phyloP scores from a whole-genome alignment of 192 early-diverging fungal species.

The Piromyces finnis region DNA sequence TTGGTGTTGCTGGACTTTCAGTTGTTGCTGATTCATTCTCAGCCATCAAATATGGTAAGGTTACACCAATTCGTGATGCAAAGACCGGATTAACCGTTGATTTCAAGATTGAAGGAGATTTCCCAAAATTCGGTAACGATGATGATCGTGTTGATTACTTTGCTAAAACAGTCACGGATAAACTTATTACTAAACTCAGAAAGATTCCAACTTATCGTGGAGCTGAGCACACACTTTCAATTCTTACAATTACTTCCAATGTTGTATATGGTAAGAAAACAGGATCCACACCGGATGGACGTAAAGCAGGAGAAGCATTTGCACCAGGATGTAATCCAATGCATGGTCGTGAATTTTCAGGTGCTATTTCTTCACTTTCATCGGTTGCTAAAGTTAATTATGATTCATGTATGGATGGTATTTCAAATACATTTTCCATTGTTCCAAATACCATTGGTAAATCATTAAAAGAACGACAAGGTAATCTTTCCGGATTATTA shows the following conservation, averaged over 20 bases:
- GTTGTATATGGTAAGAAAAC: constrained; percentile 7
- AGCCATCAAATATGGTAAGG: constrained; percentile 6
- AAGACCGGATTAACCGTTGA: constrained; percentile 8
- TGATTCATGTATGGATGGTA: constrained; percentile 4
- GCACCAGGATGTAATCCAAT: constrained; percentile 6
- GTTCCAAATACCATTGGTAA: constrained; percentile 4
- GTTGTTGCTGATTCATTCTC: constrained; percentile 7
- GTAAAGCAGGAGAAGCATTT: constrained; percentile 3
- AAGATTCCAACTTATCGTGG: constrained; percentile 6
- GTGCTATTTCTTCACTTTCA: constrained; percentile 1
- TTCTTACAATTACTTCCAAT: not conserved
- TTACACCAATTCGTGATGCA: constrained; percentile 7
- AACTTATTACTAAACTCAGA: constrained; percentile 2
- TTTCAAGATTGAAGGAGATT: constrained; percentile 8
- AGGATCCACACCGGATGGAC: constrained; percentile 7
- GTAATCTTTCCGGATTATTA: not conserved
- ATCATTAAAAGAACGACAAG: not conserved
- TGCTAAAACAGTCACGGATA: constrained; percentile 2
- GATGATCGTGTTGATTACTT: constrained; percentile 3
- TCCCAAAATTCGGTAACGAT: constrained; percentile 2
- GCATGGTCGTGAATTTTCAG: constrained; percentile 6
- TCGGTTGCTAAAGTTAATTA: constrained; percentile 8
- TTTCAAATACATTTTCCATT: constrained; percentile 8
- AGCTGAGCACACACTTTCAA: constrained; percentile 3
- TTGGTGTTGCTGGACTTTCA: constrained; percentile 7